phyloP scores from a whole-genome alignment of 1,139 yeast genomes.

The Pichia sp. region DNA sequence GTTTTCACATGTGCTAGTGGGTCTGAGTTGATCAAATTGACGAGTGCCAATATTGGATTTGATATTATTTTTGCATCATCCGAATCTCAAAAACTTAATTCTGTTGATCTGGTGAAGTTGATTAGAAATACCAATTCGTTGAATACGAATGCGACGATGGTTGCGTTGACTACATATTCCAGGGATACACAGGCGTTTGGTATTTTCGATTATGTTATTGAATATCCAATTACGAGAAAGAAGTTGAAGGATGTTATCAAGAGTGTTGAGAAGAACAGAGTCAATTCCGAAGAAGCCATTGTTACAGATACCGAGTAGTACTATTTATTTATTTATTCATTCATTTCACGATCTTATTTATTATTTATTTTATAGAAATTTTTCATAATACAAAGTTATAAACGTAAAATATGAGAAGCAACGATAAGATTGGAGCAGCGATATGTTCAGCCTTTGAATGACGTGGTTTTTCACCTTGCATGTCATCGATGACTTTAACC shows the following conservation, averaged over 20 bases:
- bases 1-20: conserved; percentile 80
- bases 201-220: conserved; percentile 71
- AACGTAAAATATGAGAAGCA: not conserved
- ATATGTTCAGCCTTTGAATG: conserved; percentile 1
- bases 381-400: not conserved
- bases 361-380: no score
- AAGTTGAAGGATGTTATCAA: conserved; percentile 35
- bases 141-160: conserved; percentile 74
- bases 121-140: conserved; percentile 74
- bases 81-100: conserved; percentile 60
- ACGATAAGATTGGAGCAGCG: not conserved
- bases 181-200: conserved; percentile 60
- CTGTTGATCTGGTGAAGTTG: conserved; percentile 69
- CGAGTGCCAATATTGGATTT: conserved; percentile 81
- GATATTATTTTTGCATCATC: conserved; percentile 82
- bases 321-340: not conserved
- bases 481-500: conserved; percentile 16
- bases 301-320: conserved; percentile 33
- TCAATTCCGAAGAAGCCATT: conserved; percentile 29
- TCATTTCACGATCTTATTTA: not conserved
- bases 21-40: conserved; percentile 77
- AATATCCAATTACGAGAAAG: conserved; percentile 64
- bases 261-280: conserved; percentile 12
- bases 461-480: conserved; percentile 3
- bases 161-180: conserved; percentile 73